These are phyloP conservation scores for Podospora bellae-mahoneyi DNA, from an alignment of 495 filamentous ascomycete genomes.

Conservation along the genomic window DNA sequence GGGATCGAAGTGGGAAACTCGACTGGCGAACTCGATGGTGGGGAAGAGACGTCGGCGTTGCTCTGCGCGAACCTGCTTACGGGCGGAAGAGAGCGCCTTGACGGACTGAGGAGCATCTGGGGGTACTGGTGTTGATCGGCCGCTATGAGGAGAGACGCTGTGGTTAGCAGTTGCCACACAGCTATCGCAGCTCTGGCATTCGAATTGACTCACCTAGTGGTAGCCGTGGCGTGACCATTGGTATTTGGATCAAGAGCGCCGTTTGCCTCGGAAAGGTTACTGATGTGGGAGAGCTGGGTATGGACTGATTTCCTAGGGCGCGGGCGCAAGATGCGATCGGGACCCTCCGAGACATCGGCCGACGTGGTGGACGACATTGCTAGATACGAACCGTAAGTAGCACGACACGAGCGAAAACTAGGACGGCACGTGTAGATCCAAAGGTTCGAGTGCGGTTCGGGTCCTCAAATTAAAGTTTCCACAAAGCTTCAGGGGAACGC, in stretches of 20 bases:
- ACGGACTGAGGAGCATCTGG: slow-evolving; percentile 88
- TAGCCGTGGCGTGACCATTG: slow-evolving; percentile 31
- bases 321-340: slow-evolving; percentile 40
- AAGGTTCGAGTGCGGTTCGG: neutral
- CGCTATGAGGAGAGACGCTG: slow-evolving; percentile 49
- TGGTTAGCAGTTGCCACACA: slow-evolving; percentile 14
- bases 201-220: slow-evolving; percentile 37
- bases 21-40: slow-evolving; percentile 88
- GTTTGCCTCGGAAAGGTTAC: slow-evolving; percentile 35
- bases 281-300: slow-evolving; percentile 39
- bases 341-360: slow-evolving; percentile 26
- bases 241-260: slow-evolving; percentile 30
- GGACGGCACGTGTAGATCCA: neutral
- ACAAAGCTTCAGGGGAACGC: slow-evolving; percentile 1
- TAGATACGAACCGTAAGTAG: neutral
- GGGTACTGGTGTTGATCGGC: slow-evolving; percentile 82
- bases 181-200: neutral
- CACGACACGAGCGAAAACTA: neutral
- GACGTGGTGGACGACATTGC: slow-evolving; percentile 20
- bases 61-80: slow-evolving; percentile 80
- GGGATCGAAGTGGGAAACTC: slow-evolving; percentile 95
- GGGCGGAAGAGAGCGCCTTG: slow-evolving; percentile 76
- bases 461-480: slow-evolving; percentile 4
- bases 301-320: slow-evolving; percentile 45
- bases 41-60: slow-evolving; percentile 84